phyloP scores from a whole-genome alignment of 2,329 filamentous ascomycete genomes.

The Colletotrichum sp. region DNA sequence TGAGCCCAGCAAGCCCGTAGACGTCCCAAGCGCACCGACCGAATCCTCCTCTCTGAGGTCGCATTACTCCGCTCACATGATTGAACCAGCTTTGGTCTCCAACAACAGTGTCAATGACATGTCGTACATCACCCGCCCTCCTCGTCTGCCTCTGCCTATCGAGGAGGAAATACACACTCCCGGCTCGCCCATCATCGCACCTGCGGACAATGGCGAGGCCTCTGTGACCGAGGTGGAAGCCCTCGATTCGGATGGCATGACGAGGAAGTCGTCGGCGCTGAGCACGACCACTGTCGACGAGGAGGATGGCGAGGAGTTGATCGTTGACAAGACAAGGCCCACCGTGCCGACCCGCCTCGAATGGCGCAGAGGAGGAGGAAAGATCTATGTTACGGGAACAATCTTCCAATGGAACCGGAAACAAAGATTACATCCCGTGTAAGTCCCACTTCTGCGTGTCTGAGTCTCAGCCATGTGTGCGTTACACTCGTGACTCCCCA shows the following conservation, averaged over 20 bases:
- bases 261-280: slow-evolving; percentile 61
- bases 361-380: slow-evolving; percentile 84
- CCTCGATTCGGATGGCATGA: slow-evolving; percentile 54
- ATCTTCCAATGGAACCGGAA: slow-evolving; percentile 98
- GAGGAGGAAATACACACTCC: slow-evolving; percentile 90
- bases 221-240: slow-evolving; percentile 57
- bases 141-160: slow-evolving; percentile 89
- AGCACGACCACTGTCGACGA: slow-evolving; percentile 75
- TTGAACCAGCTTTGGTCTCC: slow-evolving; percentile 50
- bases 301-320: slow-evolving; percentile 77
- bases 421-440: slow-evolving; percentile 85
- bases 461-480: slow-evolving; percentile 21
- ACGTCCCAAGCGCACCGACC: slow-evolving; percentile 50
- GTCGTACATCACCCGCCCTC: slow-evolving; percentile 73
- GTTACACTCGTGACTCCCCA: slow-evolving; percentile 1
- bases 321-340: slow-evolving; percentile 75
- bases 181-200: slow-evolving; percentile 84
- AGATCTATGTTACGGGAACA: slow-evolving; percentile 95
- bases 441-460: slow-evolving; percentile 45
- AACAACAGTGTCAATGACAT: slow-evolving; percentile 67
- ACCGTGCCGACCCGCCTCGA: slow-evolving; percentile 85
- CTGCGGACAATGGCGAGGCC: slow-evolving; percentile 67
- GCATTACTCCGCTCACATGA: slow-evolving; percentile 39
- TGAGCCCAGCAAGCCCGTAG: slow-evolving; percentile 61
- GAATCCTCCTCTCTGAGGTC: slow-evolving; percentile 40